Base-by-base conservation (phyloP, 352 stramenopile genomes). In the Globisporangium canariense region DNA sequence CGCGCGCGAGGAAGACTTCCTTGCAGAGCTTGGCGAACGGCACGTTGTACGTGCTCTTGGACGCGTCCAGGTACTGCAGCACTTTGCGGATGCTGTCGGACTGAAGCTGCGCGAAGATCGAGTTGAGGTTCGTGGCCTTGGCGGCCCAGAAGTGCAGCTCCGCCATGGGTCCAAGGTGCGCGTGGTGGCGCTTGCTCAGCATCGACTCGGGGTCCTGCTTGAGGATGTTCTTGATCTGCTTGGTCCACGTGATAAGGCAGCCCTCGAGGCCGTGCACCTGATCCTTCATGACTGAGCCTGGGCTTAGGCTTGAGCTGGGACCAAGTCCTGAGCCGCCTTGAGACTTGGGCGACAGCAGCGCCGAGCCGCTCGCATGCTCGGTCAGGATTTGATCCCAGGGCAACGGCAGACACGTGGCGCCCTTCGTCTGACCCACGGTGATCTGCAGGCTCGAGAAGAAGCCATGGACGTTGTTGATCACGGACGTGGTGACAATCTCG, bases 221-320 rank as follows among this genome's bases (percentile, higher is more conserved):
- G 1, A 98, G 60, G 18, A 98, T 94, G 66, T 92, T 91, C 63
- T 97, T 97, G 67, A 98, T 97, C 75, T 98, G 93, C 64, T 97
- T 97, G 1, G 92, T 98, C 93, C 93, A 98, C 1, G 87, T 97
- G 61, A 98, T 98, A 0, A 98, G 67, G 25, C 83, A 91, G 2
- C 86, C 83, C 69, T 98, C 93, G 2, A 98, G 77, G 1, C 81
- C 78, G 55, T 96, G 88, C 25, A 96, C 78, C 53, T 91, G 79
- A 59, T 96, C 86, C 53, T 94, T 96, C 28, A 85, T 67, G 14
- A 86, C 63, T 46, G 20, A 16, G 1, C 53, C 41, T 32, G 64
- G 30, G 47, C 63, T 30, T 41, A 60, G 45, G 18, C 61, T 49
- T 28, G 62, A 60, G 28, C 36, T 16, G 51, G 36, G 18, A 22